Evolutionary conservation across 139 green algal species (phyloP).

Genomic region (Penium margaritaceum): DNA sequence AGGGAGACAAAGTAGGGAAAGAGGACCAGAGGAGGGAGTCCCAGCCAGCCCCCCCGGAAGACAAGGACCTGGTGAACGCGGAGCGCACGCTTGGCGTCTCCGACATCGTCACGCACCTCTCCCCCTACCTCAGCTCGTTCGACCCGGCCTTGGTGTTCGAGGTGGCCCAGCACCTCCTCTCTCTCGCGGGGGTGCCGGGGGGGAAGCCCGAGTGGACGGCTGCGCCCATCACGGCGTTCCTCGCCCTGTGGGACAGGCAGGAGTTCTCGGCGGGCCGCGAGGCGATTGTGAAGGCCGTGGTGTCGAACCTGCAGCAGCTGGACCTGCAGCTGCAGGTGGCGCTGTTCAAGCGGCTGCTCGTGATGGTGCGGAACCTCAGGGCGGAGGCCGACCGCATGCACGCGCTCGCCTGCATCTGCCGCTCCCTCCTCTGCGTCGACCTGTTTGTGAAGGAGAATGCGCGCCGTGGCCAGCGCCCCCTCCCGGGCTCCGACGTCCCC

Average conservation of each 20-base stretch:
- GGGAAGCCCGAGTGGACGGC: slow-evolving; percentile 43
- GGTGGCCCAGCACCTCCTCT: slow-evolving; percentile 33
- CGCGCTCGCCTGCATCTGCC: slow-evolving; percentile 40
- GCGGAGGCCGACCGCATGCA: slow-evolving; percentile 43
- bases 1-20: background rate
- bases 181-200: slow-evolving; percentile 35
- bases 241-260: slow-evolving; percentile 42
- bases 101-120: slow-evolving; percentile 39
- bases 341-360: slow-evolving; percentile 39
- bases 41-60: background rate
- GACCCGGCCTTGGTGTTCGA: slow-evolving; percentile 41
- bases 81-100: slow-evolving; percentile 31
- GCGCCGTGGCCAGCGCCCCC: slow-evolving; percentile 25
- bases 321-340: slow-evolving; percentile 42
- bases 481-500: slow-evolving; percentile 36
- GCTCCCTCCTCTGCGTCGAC: slow-evolving; percentile 34
- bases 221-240: slow-evolving; percentile 41
- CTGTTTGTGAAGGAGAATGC: slow-evolving; percentile 37
- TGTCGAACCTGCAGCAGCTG: slow-evolving; percentile 42
- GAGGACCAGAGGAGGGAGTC: background rate
- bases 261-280: slow-evolving; percentile 39
- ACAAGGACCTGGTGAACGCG: slow-evolving; percentile 26
- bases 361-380: slow-evolving; percentile 40
- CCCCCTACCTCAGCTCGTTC: slow-evolving; percentile 30
- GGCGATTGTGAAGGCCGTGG: slow-evolving; percentile 40